Evolutionary conservation across 805 yeast species (phyloP).

Genomic region (Tanozyma kutaoensis): DNA sequence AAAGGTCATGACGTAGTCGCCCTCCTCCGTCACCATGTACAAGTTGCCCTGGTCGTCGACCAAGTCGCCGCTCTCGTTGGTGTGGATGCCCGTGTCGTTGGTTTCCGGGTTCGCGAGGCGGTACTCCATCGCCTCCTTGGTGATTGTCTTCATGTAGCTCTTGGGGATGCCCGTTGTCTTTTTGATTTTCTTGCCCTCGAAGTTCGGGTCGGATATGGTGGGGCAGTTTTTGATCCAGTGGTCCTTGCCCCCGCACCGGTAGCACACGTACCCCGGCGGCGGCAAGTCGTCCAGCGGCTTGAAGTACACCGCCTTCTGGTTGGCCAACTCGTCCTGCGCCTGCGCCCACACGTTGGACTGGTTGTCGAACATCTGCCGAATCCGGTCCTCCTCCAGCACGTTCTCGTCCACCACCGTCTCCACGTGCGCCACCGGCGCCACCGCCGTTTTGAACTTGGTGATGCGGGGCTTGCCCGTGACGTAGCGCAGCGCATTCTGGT

Average conservation of each 20-base stretch:
- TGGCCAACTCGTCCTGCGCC: conserved; percentile 83
- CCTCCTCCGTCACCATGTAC: conserved; percentile 85
- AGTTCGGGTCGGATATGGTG: conserved; percentile 80
- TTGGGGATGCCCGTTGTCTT: conserved; percentile 97
- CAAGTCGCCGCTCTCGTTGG: conserved; percentile 29
- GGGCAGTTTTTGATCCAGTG: conserved; percentile 98
- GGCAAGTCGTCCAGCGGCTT: conserved; percentile 59
- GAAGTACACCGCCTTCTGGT: conserved; percentile 63
- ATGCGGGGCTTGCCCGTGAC: conserved; percentile 57
- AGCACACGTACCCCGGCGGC: conserved; percentile 93
- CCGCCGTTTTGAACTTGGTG: conserved; percentile 21
- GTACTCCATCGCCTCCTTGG: conserved; percentile 52
- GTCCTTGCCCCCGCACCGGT: conserved; percentile 84
- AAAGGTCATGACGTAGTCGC: conserved; percentile 90
- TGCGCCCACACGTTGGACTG: conserved; percentile 93
- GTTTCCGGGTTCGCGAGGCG: conserved; percentile 26
- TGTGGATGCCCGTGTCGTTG: conserved; percentile 14
- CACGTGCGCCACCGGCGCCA: conserved; percentile 3
- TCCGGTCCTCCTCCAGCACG: conserved; percentile 72
- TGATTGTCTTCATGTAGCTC: conserved; percentile 76
- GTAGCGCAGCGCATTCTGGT: conserved; percentile 41
- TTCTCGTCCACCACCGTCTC: conserved; percentile 26
- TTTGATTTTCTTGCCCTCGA: conserved; percentile 84
- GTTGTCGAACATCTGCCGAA: conserved; percentile 81
- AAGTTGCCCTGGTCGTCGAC: conserved; percentile 36